Evolutionary conservation across 2,329 filamentous ascomycete genomes (phyloP).

Genomic region (Emmonsiellopsis sp.): DNA sequence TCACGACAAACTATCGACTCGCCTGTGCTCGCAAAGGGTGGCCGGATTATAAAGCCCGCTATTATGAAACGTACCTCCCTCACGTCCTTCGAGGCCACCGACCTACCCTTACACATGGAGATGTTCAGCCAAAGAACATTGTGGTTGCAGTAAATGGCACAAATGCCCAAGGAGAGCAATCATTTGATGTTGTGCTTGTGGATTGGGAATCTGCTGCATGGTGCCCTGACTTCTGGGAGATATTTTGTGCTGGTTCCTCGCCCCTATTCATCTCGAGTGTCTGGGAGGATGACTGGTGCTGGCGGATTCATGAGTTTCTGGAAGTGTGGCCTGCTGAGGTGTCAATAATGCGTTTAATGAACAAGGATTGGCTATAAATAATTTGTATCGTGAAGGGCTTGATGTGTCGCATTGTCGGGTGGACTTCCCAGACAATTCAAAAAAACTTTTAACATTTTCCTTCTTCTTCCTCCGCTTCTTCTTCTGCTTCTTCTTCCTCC

Average conservation of each 20-base stretch:
- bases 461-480: no score
- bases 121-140: conserved; percentile 21
- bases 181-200: conserved; percentile 20
- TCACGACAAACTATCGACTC: conserved; percentile 18
- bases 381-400: no score
- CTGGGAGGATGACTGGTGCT: conserved; percentile 22
- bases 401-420: no score
- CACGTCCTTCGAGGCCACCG: conserved; percentile 19
- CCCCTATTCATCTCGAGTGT: conserved; percentile 6
- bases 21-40: conserved; percentile 13
- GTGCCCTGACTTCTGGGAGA: conserved; percentile 22
- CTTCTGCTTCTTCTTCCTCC: no score
- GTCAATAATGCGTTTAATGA: conserved; percentile 19
- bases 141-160: conserved; percentile 14
- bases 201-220: conserved; percentile 21
- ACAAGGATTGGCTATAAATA: conserved; percentile 13
- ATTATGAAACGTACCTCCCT: conserved; percentile 18
- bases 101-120: conserved; percentile 22
- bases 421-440: no score
- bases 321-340: conserved; percentile 20
- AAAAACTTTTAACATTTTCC: no score
- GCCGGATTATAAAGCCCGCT: conserved; percentile 19
- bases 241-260: conserved; percentile 16
- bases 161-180: conserved; percentile 18
- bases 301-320: conserved; percentile 19